Evolutionary conservation across 495 filamentous ascomycete species (phyloP).

Genomic region (Glonium stellatum): DNA sequence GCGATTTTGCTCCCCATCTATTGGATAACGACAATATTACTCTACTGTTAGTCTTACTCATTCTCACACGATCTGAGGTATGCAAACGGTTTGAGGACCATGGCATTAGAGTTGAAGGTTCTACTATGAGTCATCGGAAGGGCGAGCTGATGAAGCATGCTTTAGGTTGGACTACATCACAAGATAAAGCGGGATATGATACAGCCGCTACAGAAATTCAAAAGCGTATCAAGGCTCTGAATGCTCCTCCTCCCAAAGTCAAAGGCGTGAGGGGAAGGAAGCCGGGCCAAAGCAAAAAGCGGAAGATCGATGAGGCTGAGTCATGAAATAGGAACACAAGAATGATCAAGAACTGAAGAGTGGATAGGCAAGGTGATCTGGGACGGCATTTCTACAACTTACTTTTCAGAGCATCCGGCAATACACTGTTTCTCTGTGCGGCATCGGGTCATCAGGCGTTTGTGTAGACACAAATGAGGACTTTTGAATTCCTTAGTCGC

Average conservation of each 20-base stretch:
- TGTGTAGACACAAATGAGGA: no score
- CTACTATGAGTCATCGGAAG: slow-evolving; percentile 24
- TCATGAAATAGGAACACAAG: no score
- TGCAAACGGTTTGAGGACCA: slow-evolving; percentile 20
- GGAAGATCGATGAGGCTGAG: background rate
- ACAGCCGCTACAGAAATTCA: background rate
- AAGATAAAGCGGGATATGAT: background rate
- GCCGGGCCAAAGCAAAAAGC: background rate
- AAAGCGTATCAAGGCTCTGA: background rate
- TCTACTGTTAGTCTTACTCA: slow-evolving; percentile 25
- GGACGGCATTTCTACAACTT: no score
- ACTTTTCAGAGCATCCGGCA: no score
- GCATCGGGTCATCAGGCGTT: no score
- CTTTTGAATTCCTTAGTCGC: no score
- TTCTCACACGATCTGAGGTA: slow-evolving; percentile 22
- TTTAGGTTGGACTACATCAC: slow-evolving; percentile 13
- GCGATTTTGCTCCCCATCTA: slow-evolving; percentile 25
- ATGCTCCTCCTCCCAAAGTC: background rate
- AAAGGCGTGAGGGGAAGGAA: background rate
- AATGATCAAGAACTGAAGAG: no score
- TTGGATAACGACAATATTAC: slow-evolving; percentile 27
- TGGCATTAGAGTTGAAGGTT: slow-evolving; percentile 27
- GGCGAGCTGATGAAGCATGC: slow-evolving; percentile 23
- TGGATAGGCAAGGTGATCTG: no score
- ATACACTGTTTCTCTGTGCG: no score